Evolutionary conservation across 2,329 filamentous ascomycete genomes (phyloP).

Genomic region (Graphium sp.): DNA sequence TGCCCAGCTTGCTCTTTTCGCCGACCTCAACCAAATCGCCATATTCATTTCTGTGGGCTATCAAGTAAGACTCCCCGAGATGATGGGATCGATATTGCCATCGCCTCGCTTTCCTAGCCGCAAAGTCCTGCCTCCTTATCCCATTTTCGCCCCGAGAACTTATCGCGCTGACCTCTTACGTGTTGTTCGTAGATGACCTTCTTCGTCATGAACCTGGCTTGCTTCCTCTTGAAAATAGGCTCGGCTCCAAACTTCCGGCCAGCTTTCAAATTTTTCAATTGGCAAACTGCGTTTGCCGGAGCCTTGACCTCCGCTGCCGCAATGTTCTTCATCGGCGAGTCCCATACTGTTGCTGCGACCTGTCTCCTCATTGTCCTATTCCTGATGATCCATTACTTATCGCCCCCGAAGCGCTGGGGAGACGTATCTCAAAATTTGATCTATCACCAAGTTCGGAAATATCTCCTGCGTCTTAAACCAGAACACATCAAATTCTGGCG

Average conservation of each 20-base stretch:
- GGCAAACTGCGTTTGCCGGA: slow-evolving; percentile 63
- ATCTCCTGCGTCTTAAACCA: slow-evolving; percentile 63
- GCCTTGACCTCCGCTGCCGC: slow-evolving; percentile 60
- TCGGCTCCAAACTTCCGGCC: slow-evolving; percentile 81
- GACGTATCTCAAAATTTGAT: slow-evolving; percentile 83
- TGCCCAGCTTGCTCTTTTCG: slow-evolving; percentile 65
- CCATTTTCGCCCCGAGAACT: not conserved
- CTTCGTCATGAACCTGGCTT: slow-evolving; percentile 73
- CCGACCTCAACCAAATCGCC: slow-evolving; percentile 75
- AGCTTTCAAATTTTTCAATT: slow-evolving; percentile 78
- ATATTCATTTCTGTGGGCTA: slow-evolving; percentile 86
- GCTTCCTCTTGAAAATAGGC: slow-evolving; percentile 71
- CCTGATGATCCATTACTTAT: slow-evolving; percentile 69
- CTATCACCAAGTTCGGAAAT: slow-evolving; percentile 74
- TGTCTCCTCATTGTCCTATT: slow-evolving; percentile 62
- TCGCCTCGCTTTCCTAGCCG: too few relatives aligned
- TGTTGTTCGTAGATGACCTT: slow-evolving; percentile 59
- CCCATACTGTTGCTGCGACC: slow-evolving; percentile 63
- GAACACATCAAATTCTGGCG: slow-evolving; percentile 93
- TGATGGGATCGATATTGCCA: too few relatives aligned
- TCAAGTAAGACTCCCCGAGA: slow-evolving; percentile 34
- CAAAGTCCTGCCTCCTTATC: not conserved
- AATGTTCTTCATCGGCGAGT: slow-evolving; percentile 82
- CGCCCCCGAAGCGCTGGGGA: slow-evolving; percentile 76
- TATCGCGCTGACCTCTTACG: slow-evolving; percentile 4